phyloP scores from a whole-genome alignment of 495 filamentous ascomycete species.

The Apiosordaria backusii region DNA sequence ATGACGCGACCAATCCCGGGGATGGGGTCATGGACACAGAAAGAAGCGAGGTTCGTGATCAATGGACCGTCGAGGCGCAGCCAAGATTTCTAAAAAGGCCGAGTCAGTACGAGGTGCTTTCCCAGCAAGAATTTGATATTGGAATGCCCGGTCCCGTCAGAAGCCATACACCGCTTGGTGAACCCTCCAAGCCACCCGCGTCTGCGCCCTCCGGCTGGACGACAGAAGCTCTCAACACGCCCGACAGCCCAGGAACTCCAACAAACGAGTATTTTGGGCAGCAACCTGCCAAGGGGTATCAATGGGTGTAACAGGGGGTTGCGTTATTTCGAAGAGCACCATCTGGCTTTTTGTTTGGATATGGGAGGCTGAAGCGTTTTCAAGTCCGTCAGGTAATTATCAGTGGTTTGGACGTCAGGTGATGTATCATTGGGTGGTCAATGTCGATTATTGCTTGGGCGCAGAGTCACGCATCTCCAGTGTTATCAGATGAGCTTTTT shows the following conservation, averaged over 20 bases:
- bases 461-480: neutral
- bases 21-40: neutral
- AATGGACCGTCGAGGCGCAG: neutral
- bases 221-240: conserved; percentile 1
- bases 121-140: conserved; percentile 10
- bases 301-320: neutral
- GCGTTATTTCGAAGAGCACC: neutral
- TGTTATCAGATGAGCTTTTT: neutral
- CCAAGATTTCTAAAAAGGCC: neutral
- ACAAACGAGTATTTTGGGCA: neutral
- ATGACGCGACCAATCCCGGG: neutral
- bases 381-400: neutral
- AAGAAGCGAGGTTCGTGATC: neutral
- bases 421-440: neutral
- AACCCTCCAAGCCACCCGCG: neutral
- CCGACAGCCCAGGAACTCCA: neutral
- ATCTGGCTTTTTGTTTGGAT: neutral
- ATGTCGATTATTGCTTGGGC: neutral
- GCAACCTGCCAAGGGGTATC: neutral
- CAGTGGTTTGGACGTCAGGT: neutral
- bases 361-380: neutral
- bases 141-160: neutral
- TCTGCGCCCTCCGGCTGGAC: neutral
- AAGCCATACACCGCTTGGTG: neutral
- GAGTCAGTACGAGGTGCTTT: conserved; percentile 10